Evolutionary conservation across 106 monocot genomes (phyloP).

Genomic region (Ottelia alismoides): DNA sequence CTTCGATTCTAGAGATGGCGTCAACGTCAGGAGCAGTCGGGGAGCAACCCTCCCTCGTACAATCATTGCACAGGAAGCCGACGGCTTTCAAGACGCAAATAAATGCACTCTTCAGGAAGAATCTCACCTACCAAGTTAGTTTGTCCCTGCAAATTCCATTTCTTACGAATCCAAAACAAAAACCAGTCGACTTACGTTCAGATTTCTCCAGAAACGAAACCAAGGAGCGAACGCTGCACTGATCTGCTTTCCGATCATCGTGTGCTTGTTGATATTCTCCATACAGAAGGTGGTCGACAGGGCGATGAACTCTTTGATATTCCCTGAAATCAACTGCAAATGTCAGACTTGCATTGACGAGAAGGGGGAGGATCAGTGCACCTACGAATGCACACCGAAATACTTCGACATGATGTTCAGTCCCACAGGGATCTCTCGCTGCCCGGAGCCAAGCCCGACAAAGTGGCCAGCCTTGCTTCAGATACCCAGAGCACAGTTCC

Average conservation of each 20-base stretch:
- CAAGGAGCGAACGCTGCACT: background rate
- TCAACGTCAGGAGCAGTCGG: too few relatives aligned
- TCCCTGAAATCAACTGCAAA: background rate
- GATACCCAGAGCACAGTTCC: background rate
- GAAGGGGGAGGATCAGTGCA: background rate
- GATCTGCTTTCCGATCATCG: background rate
- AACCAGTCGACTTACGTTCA: too few relatives aligned
- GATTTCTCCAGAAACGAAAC: background rate
- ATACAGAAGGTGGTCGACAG: background rate
- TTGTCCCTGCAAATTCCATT: too few relatives aligned
- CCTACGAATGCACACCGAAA: conserved; percentile 2
- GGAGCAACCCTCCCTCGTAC: too few relatives aligned
- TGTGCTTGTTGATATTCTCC: background rate
- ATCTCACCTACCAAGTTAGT: conserved; percentile 1
- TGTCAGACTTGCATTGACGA: background rate
- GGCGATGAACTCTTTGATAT: background rate
- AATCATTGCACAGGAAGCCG: too few relatives aligned
- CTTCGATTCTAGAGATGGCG: background rate
- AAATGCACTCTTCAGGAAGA: conserved; percentile 4
- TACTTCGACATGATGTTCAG: conserved; percentile 5
- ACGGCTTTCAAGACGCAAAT: background rate
- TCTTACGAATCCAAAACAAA: too few relatives aligned
- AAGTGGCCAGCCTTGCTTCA: background rate
- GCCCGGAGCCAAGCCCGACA: background rate
- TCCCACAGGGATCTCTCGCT: background rate